Base-by-base conservation (phyloP, 78 protist genomes). In the Planoprotostelium fungivorum region DNA sequence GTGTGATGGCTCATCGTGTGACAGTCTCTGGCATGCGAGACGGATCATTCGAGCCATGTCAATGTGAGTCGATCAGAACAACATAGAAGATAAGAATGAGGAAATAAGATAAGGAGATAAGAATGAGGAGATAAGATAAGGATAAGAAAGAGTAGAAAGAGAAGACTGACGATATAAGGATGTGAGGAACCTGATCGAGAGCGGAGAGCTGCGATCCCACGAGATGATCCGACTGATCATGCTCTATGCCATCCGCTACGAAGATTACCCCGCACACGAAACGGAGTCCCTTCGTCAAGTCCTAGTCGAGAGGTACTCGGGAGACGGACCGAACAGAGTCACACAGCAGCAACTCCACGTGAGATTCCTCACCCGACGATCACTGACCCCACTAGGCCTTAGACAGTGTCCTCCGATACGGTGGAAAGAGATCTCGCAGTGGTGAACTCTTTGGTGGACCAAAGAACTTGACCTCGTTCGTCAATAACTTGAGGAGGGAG, bases 221-320 rank as follows among this genome's bases (percentile, higher is more conserved):
- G 98, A 96, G 88, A 86, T 85, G 88, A 86, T 97, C 31, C 95
- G 96, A 1, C 87, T 98, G 85, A 95, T 94, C 35, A 28, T 96
- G 36, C 87, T 98, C 36, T 98, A 97, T 90, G 89, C 98, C 83
- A 91, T 98, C 38, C 88, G 98, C n/a, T 97, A 96, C 88, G 98
- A 97, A 90, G 37, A 84, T 34, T 51, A 51, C 73, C 73, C 73
- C 73, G 73, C 73, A 25, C 5, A 51, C 73, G 73, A 51, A 23
- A 36, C 35, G 29, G 39, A 86, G 23, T 37, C 73, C 31, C 73
- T 51, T 51, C 5, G 73, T 25, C 31, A 51, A 5, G 73, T 51
- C 31, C 73, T 51, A 16, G 31, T 25, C 73, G 31, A 51, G 73
- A 5, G 16, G 73, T 25, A 16, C 73, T 51, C 83, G 83, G 83